Evolutionary conservation across 805 yeast species (phyloP).

Genomic region (Lachancea meyersii): DNA sequence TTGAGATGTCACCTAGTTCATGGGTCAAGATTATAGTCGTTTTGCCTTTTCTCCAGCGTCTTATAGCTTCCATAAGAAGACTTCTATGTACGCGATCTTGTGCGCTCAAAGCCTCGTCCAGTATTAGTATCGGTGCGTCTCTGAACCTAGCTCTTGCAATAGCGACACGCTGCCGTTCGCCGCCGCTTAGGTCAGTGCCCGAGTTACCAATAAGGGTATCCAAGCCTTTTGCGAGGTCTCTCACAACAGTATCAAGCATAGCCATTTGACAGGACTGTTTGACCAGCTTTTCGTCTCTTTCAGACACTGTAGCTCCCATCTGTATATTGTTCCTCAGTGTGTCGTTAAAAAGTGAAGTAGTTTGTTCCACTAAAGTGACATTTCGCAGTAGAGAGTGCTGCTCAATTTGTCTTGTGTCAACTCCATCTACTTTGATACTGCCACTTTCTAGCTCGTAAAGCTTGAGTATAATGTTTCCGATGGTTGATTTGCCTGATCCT

Average conservation of each 20-base stretch:
- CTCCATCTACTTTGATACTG: constrained; percentile 49
- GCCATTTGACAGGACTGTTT: constrained; percentile 47
- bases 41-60: constrained; percentile 53
- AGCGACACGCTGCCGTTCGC: constrained; percentile 80
- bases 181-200: constrained; percentile 68
- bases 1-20: constrained; percentile 51
- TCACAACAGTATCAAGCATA: constrained; percentile 44
- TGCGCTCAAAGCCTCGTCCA: constrained; percentile 87
- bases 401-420: constrained; percentile 39
- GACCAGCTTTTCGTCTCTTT: constrained; percentile 23
- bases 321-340: constrained; percentile 58
- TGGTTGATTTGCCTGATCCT: constrained; percentile 90
- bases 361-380: constrained; percentile 70
- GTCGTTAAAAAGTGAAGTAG: constrained; percentile 57
- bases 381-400: constrained; percentile 51
- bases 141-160: constrained; percentile 76
- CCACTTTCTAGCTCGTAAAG: constrained; percentile 55
- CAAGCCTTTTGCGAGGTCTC: constrained; percentile 46
- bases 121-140: constrained; percentile 65
- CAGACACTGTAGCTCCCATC: constrained; percentile 36
- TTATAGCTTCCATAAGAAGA: constrained; percentile 44
- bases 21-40: constrained; percentile 84
- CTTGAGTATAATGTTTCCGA: constrained; percentile 55
- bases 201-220: constrained; percentile 45
- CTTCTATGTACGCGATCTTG: constrained; percentile 51